Evolutionary conservation across 2,329 filamentous ascomycete species (phyloP).

Genomic region (Xylaria sp.): DNA sequence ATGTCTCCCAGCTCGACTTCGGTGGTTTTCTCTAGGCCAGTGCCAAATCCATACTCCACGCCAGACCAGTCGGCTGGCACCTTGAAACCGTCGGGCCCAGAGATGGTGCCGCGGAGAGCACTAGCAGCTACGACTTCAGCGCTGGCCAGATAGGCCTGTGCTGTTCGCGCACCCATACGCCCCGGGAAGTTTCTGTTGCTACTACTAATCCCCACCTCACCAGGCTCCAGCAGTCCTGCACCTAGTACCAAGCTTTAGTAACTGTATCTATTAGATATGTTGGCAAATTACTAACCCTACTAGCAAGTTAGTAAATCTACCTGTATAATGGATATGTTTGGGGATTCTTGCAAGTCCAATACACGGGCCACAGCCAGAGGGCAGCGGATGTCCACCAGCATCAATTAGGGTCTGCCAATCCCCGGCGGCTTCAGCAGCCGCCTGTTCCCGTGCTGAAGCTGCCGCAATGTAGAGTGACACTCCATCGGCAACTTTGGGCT

Average conservation of each 20-base stretch:
- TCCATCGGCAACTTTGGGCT: conserved; percentile 72
- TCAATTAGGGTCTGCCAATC: too few relatives aligned
- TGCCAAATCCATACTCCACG: neutral
- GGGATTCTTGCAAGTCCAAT: too few relatives aligned
- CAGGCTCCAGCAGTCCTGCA: neutral
- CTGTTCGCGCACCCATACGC: neutral
- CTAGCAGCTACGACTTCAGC: conserved; percentile 1
- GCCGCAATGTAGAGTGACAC: conserved; percentile 92
- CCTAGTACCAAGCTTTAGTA: neutral
- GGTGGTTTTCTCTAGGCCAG: neutral
- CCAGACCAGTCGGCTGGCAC: neutral
- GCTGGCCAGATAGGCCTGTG: neutral
- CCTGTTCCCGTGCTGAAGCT: conserved; percentile 81
- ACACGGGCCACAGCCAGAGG: too few relatives aligned
- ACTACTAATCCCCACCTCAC: neutral
- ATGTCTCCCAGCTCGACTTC: too few relatives aligned
- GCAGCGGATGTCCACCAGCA: too few relatives aligned
- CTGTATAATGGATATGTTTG: too few relatives aligned
- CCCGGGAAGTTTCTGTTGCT: neutral
- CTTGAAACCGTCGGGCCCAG: conserved; percentile 73
- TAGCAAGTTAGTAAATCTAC: too few relatives aligned
- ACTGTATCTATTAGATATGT: neutral
- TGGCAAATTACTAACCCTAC: too few relatives aligned
- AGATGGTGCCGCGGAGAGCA: conserved; percentile 78
- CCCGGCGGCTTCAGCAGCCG: too few relatives aligned